Conservation (phyloP, 495 filamentous ascomycete genomes). For the Massariosphaeria phaeospora region DNA sequence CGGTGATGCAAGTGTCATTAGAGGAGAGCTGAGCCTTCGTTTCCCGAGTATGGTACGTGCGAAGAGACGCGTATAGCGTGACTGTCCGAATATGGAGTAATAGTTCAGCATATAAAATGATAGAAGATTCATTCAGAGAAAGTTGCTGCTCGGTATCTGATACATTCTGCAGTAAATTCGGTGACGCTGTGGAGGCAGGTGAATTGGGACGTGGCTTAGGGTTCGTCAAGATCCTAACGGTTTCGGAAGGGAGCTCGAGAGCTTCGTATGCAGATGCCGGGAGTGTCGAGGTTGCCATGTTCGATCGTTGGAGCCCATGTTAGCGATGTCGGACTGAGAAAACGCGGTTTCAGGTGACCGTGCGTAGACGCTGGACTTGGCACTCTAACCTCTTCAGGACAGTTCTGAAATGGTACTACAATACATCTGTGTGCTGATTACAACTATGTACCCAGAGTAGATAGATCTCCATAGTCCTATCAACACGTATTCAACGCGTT, state of each 20-base stretch:
- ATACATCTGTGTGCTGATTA: no score
- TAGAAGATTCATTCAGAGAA: conserved; percentile 14
- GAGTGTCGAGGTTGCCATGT: conserved; percentile 14
- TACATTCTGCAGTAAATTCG: conserved; percentile 14
- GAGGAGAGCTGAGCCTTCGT: conserved; percentile 49
- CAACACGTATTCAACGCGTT: no score
- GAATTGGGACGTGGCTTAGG: background rate
- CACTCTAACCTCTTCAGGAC: no score
- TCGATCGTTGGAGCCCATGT: conserved; percentile 1
- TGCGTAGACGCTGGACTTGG: no score
- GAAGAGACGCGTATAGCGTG: conserved; percentile 64
- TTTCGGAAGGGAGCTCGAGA: conserved; percentile 15
- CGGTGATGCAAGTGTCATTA: conserved; percentile 48
- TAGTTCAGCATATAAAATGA: conserved; percentile 73
- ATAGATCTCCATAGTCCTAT: no score
- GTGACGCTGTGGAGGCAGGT: conserved; percentile 2
- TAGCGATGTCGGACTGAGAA: background rate
- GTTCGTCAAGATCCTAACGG: conserved; percentile 17
- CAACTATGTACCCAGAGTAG: no score
- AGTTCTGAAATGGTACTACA: no score
- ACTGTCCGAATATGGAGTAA: conserved; percentile 82
- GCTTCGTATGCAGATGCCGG: conserved; percentile 26
- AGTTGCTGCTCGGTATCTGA: background rate
- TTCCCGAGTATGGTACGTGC: conserved; percentile 44
- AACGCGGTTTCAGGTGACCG: no score